These are phyloP conservation scores for Suillus luteus DNA, from an alignment of 768 basidiomycete genomes.

Conservation along the genomic window DNA sequence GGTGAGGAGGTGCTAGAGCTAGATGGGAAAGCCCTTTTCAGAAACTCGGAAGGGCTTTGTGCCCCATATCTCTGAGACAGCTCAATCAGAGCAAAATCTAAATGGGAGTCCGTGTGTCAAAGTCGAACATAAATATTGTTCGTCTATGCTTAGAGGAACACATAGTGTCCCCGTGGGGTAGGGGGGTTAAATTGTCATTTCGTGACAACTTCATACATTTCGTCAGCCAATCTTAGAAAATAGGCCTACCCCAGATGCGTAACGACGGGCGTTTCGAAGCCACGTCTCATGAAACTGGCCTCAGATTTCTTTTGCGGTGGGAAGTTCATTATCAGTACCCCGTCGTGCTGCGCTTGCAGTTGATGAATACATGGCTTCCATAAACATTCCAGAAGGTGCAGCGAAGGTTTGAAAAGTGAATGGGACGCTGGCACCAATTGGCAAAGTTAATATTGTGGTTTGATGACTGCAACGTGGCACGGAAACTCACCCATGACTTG, in stretches of 20 bases:
- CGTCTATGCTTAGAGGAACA: neutral
- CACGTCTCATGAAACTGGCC: neutral
- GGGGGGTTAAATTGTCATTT: neutral
- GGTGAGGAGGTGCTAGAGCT: neutral
- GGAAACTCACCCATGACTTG: neutral
- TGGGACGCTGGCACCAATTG: neutral
- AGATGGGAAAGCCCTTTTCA: neutral
- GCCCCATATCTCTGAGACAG: neutral
- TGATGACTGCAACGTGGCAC: neutral
- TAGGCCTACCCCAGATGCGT: neutral
- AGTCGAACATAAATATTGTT: neutral
- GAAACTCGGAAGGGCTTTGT: neutral
- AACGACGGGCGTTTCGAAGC: neutral
- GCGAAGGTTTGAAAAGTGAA: neutral
- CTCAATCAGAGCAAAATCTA: neutral
- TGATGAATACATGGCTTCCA: neutral
- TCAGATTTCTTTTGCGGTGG: neutral
- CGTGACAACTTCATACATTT: neutral
- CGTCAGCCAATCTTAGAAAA: neutral
- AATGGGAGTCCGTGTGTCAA: neutral
- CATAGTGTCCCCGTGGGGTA: neutral
- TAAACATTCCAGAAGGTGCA: neutral
- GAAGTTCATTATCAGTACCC: neutral
- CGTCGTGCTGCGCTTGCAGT: neutral
- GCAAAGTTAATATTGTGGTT: neutral